Conservation (phyloP, 2,329 filamentous ascomycete genomes). For the Emergomyces africanus region DNA sequence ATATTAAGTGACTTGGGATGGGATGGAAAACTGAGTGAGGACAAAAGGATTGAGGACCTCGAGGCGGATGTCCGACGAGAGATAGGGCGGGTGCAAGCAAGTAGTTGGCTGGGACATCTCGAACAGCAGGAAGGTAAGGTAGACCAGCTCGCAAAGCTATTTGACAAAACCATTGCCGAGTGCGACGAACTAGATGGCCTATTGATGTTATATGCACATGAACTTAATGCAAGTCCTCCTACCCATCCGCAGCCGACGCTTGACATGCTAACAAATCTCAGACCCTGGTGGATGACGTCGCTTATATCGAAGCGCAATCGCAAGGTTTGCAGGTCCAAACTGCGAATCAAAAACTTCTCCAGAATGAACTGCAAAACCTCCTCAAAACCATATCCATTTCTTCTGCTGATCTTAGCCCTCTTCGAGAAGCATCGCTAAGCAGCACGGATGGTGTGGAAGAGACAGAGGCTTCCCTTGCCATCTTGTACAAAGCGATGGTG, state of each 20-base stretch:
- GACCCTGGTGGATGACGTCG: conserved; percentile 90
- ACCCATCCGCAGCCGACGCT: background rate
- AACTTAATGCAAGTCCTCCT: conserved; percentile 58
- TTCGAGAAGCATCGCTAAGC: conserved; percentile 62
- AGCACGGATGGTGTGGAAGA: conserved; percentile 57
- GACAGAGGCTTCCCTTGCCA: conserved; percentile 64
- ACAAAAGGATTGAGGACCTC: conserved; percentile 64
- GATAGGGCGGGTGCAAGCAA: conserved; percentile 79
- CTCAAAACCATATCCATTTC: conserved; percentile 86
- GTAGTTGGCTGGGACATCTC: conserved; percentile 73
- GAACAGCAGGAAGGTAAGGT: conserved; percentile 85
- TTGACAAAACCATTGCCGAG: conserved; percentile 84
- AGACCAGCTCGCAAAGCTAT: conserved; percentile 68
- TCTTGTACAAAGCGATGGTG: conserved; percentile 80
- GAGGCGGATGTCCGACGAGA: conserved; percentile 76
- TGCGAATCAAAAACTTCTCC: conserved; percentile 87
- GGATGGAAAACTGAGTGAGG: conserved; percentile 64
- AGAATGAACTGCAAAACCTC: conserved; percentile 78
- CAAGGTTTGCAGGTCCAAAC: conserved; percentile 96
- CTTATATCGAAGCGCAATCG: conserved; percentile 93
- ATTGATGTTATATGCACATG: conserved; percentile 85
- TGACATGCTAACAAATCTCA: conserved; percentile 28
- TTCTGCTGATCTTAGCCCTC: conserved; percentile 56
- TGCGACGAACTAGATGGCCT: conserved; percentile 94
- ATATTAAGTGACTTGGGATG: conserved; percentile 81